A percentile compares a stretch with the other conserved stretches of the same genome.
Conservation (phyloP, 169 alveolate genomes). For the Neospora caninum region DNA sequence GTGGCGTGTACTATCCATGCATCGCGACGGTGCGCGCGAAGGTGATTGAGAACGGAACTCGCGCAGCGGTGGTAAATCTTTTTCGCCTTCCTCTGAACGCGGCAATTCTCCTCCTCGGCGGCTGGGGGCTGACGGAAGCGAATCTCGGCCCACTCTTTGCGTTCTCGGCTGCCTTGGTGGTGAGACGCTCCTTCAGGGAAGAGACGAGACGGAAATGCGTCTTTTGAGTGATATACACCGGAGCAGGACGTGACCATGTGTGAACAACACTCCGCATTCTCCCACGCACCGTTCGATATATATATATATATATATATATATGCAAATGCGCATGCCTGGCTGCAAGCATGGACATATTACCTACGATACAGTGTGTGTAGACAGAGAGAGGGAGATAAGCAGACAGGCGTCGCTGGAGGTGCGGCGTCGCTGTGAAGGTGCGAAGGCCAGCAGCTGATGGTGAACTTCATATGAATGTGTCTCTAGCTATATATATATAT, state of each 20-base stretch:
- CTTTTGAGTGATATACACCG: background rate
- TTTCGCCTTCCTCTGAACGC: constrained; percentile 37
- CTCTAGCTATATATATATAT: background rate
- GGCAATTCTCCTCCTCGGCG: background rate
- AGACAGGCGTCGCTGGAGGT: too few relatives aligned
- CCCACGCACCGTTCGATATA: background rate
- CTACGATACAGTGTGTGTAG: too few relatives aligned
- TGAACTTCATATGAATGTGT: too few relatives aligned
- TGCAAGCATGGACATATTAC: too few relatives aligned
- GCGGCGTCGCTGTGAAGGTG: too few relatives aligned
- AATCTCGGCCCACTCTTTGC: background rate
- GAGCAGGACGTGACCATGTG: background rate
- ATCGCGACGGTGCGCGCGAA: constrained; percentile 22
- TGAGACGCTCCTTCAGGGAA: background rate
- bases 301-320: background rate
- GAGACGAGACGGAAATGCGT: background rate
- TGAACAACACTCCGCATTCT: background rate
- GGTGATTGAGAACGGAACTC: background rate
- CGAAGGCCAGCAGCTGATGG: too few relatives aligned
- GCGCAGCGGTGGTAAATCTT: background rate
- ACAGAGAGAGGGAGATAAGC: too few relatives aligned
- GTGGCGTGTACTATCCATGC: constrained; percentile 38
- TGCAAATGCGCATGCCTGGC: background rate
- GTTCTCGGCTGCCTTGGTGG: background rate
- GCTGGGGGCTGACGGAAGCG: constrained; percentile 4